Conservation (phyloP, 169 alveolate species). For the Neospora caninum region DNA sequence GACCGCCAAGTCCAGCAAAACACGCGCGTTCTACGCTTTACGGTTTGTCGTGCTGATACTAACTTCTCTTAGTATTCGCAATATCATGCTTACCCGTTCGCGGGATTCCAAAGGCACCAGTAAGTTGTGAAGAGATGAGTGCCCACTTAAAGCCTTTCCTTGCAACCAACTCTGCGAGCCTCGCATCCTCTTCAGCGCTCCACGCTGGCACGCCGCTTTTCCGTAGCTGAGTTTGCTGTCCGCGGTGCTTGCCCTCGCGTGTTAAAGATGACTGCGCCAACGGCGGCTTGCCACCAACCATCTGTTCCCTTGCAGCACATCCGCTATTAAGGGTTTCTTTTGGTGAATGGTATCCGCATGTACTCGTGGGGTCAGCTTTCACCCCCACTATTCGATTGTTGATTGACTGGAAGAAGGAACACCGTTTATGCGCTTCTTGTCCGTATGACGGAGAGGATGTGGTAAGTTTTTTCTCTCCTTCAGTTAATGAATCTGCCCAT, state of each 20-base stretch:
- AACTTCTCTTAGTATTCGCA: too few species aligned
- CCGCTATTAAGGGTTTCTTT: too few species aligned
- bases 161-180: background rate
- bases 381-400: background rate
- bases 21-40: too few species aligned
- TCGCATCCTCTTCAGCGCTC: slow-evolving; percentile 29
- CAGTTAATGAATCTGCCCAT: background rate
- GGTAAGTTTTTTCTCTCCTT: background rate
- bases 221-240: background rate
- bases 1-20: too few species aligned
- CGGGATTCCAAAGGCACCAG: background rate
- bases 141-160: slow-evolving; percentile 12
- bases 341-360: background rate
- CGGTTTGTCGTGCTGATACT: too few species aligned
- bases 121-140: slow-evolving; percentile 8
- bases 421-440: background rate
- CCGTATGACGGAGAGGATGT: background rate
- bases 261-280: background rate
- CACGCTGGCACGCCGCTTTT: slow-evolving; percentile 14
- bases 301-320: too few species aligned
- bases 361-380: background rate
- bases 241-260: background rate
- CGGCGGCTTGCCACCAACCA: too few species aligned
- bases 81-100: background rate
- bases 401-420: background rate